phyloP scores from a whole-genome alignment of 2,329 filamentous ascomycete species.

The Phialophora tarda region DNA sequence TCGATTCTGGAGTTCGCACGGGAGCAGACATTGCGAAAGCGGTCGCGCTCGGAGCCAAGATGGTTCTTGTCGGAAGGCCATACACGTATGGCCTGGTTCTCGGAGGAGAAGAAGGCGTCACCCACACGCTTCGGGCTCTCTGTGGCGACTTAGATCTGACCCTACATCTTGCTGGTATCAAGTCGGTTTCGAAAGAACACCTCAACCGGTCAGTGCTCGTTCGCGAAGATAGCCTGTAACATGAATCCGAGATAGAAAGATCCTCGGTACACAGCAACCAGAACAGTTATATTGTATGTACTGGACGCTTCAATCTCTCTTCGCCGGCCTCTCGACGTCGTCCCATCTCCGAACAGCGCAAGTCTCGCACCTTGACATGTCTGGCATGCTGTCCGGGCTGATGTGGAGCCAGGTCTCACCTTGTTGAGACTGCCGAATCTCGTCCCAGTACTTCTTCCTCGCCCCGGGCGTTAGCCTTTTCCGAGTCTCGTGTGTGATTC shows the following conservation, averaged over 20 bases:
- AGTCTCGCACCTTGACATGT: slow-evolving; percentile 25
- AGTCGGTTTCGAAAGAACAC: neutral
- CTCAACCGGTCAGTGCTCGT: neutral
- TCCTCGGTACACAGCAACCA: no score
- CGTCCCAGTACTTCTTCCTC: slow-evolving; percentile 32
- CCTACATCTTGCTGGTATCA: slow-evolving; percentile 30
- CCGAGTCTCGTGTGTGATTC: slow-evolving; percentile 60
- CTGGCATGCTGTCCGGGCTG: slow-evolving; percentile 21
- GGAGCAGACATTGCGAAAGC: slow-evolving; percentile 58
- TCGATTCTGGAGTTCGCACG: slow-evolving; percentile 54
- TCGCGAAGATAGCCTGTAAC: neutral
- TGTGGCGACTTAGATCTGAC: slow-evolving; percentile 36
- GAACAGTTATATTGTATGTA: neutral
- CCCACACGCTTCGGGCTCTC: slow-evolving; percentile 45
- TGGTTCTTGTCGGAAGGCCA: slow-evolving; percentile 58
- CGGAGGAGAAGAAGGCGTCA: slow-evolving; percentile 61
- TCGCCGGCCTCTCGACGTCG: slow-evolving; percentile 9
- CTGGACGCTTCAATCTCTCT: neutral
- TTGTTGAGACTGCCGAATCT: slow-evolving; percentile 17
- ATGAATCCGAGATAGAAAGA: neutral
- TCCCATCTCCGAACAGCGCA: slow-evolving; percentile 11
- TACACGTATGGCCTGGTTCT: slow-evolving; percentile 61
- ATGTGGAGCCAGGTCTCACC: slow-evolving; percentile 38
- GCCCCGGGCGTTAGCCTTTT: slow-evolving; percentile 32
- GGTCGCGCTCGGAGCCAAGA: slow-evolving; percentile 58